Evolutionary conservation across 768 basidiomycete species (phyloP), one percentile per base, ranked within the genome.

Genomic region (Boletus rex-veris): DNA sequence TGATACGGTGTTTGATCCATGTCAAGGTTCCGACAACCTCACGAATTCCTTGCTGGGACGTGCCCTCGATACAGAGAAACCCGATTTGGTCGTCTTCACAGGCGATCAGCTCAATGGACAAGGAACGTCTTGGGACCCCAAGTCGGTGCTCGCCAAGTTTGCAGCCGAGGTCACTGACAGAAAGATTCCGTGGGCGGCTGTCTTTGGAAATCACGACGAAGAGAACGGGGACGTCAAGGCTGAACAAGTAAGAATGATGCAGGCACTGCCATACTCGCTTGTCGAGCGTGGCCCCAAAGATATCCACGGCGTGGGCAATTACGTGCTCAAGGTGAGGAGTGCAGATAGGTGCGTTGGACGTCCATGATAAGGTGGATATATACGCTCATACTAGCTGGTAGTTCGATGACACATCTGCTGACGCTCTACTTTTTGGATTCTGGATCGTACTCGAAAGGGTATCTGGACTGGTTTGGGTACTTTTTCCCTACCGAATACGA

Each of bases 51-150:
- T 98, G 46, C 73, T 99, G 39, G 81, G 76, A 7, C 79, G 72
- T 37, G 78, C 84, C 19, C 79, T 99, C 21, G 89, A 91, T 47
- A 68, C 74, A 14, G 92, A 96, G 72, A 85, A 88, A 62, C 96
- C 96, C 0, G 92, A 95, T 66, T 69, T 99, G 11, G 88, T 98
- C 45, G 86, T 99, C 8, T 94, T 98, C 63, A 85, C 82, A 0
- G 96, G 96, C 0, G 96, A 98, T 70, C 92, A 95, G 69, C 78
- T 97, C 24, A 97, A 96, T 59, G 95, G 94, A 0, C 94, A 98
- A 69, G 80, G 81, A 9, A 89, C 90, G 0, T 83, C 88, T 0
- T 98, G 94, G 90, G 93, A 97, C 57, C 77, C 91, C 1, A 84
- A 85, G 62, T 89, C 88, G 4, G 88, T 96, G 4, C 73, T 98